Base-by-base conservation (phyloP, 1,284 basidiomycete species). In the Sphaerobolus stellatus region DNA sequence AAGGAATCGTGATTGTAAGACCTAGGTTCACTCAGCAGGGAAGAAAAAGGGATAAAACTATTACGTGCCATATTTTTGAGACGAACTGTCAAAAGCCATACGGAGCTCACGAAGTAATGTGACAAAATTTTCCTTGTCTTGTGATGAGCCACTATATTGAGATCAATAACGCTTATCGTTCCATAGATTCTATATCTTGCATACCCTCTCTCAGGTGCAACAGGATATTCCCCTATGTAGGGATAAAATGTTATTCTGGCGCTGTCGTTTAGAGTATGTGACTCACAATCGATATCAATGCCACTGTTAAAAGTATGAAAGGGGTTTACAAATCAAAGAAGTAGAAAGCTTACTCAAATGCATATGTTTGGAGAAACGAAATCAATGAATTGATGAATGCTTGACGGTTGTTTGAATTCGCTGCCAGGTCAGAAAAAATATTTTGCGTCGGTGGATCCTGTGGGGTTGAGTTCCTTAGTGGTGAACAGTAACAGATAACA, bases 1-100 rank as follows among this genome's bases (percentile, higher is more conserved):
- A 63, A 25, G 67, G 67, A 13, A 65, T 57, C 16, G 66, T 66
- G n/a, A 43, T 20, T 43, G 40, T 43, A 8, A 43, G 40, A 18
- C 40, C n/a, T n/a, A n/a, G n/a, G n/a, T n/a, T n/a, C n/a, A n/a
- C n/a, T n/a, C n/a, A n/a, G n/a, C n/a, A n/a, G n/a, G n/a, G n/a
- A n/a, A n/a, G n/a, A n/a, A n/a, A n/a, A n/a, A n/a, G n/a, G n/a
- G n/a, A n/a, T n/a, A n/a, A n/a, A n/a, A n/a, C n/a, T n/a, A n/a
- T n/a, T n/a, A n/a, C n/a, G n/a, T n/a, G n/a, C n/a, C 40, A 43
- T 43, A 43, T 8, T 24, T 24, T n/a, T 43, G 25, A 9, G 40
- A 18, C 40, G n/a, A n/a, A n/a, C n/a, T n/a, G n/a, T 49, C 7
- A 33, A 49, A 33, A 22, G n/a, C 27, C 22, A n/a, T 20, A 16